These are phyloP conservation scores for Stephania japonica DNA, from an alignment of 164 flowering plant genomes.

Conservation along the genomic window DNA sequence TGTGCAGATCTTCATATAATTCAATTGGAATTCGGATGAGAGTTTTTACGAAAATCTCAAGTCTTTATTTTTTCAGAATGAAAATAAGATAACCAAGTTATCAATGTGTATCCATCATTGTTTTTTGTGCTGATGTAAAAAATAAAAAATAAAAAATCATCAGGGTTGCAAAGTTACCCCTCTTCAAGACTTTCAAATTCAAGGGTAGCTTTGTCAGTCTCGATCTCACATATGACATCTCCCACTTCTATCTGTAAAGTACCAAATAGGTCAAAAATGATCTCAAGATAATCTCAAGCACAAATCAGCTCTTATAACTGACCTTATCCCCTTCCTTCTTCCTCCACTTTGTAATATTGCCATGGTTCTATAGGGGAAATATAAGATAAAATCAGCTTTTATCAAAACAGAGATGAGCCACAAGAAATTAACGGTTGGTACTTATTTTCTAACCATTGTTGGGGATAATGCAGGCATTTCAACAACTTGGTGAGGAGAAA, in stretches of 20 bases:
- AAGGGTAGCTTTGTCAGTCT: slow-evolving; percentile 94
- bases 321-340: slow-evolving; percentile 94
- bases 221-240: slow-evolving; percentile 88
- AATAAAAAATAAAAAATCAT: neutral
- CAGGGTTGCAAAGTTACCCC: slow-evolving; percentile 46
- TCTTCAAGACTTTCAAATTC: slow-evolving; percentile 94
- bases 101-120: neutral
- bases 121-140: slow-evolving; percentile 1
- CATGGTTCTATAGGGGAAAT: slow-evolving; percentile 59
- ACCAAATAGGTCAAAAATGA: slow-evolving; percentile 1
- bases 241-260: slow-evolving; percentile 80
- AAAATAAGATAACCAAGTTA: neutral
- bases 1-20: neutral
- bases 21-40: slow-evolving; percentile 8
- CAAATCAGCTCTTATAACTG: slow-evolving; percentile 13
- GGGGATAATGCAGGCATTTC: slow-evolving; percentile 94
- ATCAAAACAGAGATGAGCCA: slow-evolving; percentile 3
- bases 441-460: slow-evolving; percentile 64
- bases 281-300: neutral
- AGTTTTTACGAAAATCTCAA: slow-evolving; percentile 1
- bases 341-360: slow-evolving; percentile 81
- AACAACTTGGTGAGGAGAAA: slow-evolving; percentile 49
- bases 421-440: slow-evolving; percentile 5
- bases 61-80: neutral
- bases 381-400: neutral